These are phyloP conservation scores for Dentipellis sp. DNA, from an alignment of 768 basidiomycete genomes.

Conservation along the genomic window DNA sequence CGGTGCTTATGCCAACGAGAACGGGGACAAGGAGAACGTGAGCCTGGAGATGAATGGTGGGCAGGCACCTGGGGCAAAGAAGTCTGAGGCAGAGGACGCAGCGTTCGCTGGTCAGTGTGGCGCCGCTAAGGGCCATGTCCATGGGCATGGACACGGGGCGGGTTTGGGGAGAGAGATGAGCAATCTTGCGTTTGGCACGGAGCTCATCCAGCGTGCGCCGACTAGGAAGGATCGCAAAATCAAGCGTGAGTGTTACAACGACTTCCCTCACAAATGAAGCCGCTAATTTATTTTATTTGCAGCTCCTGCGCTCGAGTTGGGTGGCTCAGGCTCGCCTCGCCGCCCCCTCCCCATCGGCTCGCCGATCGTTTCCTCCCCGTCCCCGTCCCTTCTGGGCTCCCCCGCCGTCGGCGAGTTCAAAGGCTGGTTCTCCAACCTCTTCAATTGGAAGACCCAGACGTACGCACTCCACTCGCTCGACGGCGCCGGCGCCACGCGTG, in stretches of 20 bases:
- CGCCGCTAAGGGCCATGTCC: constrained; percentile 27
- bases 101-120: constrained; percentile 16
- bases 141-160: constrained; percentile 15
- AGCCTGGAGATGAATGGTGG: constrained; percentile 1
- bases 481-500: constrained; percentile 50
- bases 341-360: constrained; percentile 36
- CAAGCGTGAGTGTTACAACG: constrained; percentile 36
- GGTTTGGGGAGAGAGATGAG: constrained; percentile 41
- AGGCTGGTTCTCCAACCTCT: constrained; percentile 93
- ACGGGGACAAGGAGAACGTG: constrained; percentile 30
- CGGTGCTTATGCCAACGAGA: background rate
- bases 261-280: background rate
- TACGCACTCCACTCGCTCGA: constrained; percentile 48
- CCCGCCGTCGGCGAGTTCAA: constrained; percentile 80
- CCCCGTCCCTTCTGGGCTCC: constrained; percentile 35
- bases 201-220: constrained; percentile 22
- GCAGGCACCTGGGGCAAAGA: constrained; percentile 6
- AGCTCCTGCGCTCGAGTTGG: constrained; percentile 54
- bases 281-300: constrained; percentile 7
- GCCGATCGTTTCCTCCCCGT: constrained; percentile 35
- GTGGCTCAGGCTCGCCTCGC: constrained; percentile 28
- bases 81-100: constrained; percentile 20
- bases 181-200: constrained; percentile 32
- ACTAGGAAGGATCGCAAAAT: constrained; percentile 44
- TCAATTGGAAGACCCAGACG: constrained; percentile 76